Evolutionary conservation across 805 yeast species (phyloP).

Genomic region (Spathaspora arborariae): DNA sequence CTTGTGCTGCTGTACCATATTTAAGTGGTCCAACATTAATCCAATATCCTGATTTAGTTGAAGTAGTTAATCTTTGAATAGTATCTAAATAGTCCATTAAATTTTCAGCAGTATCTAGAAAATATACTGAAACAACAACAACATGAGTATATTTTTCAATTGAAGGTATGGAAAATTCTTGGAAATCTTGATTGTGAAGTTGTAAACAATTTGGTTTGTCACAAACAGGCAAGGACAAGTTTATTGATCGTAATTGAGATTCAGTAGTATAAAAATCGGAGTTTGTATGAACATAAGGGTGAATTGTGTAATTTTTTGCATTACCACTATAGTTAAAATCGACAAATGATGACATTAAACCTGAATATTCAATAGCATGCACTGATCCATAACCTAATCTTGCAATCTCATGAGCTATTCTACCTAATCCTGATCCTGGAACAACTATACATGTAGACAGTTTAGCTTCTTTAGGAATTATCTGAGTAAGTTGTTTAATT

Average conservation of each 20-base stretch:
- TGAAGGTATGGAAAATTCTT: constrained; percentile 38
- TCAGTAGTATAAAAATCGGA: constrained; percentile 13
- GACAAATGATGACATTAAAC: constrained; percentile 71
- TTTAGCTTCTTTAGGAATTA: constrained; percentile 26
- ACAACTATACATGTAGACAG: constrained; percentile 52
- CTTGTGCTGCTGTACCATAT: constrained; percentile 81
- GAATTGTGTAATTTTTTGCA: constrained; percentile 18
- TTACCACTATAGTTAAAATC: constrained; percentile 39
- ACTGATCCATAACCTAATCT: constrained; percentile 39
- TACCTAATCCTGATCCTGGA: constrained; percentile 89
- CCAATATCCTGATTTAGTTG: constrained; percentile 59
- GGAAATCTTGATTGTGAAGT: constrained; percentile 61
- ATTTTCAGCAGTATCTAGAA: constrained; percentile 91
- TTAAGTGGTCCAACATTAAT: constrained; percentile 89
- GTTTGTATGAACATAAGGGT: constrained; percentile 59
- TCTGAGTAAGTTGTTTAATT: constrained; percentile 32
- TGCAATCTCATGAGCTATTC: constrained; percentile 65
- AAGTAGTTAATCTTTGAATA: constrained; percentile 34
- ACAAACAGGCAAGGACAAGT: constrained; percentile 17
- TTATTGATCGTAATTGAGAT: constrained; percentile 17
- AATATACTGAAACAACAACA: constrained; percentile 66
- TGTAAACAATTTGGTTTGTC: constrained; percentile 46
- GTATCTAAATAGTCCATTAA: constrained; percentile 69
- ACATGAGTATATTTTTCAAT: constrained; percentile 31
- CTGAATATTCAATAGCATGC: constrained; percentile 72